phyloP scores from a whole-genome alignment of 352 stramenopile genomes.

The Phytopythium delawarense region DNA sequence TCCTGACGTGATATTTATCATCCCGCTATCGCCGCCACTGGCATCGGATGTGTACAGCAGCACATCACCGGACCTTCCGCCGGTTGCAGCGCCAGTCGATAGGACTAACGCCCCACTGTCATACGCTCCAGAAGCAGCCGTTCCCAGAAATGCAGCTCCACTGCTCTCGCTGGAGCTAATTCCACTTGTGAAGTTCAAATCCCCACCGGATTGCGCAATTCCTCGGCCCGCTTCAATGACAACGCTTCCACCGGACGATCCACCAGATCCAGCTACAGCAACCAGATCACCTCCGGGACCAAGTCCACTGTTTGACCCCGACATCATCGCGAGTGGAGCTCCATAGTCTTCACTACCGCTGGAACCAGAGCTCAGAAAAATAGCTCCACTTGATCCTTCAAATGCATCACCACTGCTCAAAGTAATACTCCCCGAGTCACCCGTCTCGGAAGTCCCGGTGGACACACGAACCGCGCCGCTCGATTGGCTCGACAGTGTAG shows the following conservation, averaged over 20 bases:
- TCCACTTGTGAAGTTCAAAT: conserved; percentile 17
- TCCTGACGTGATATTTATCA: conserved; percentile 17
- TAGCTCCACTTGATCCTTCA: conserved; percentile 20
- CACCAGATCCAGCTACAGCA: background rate
- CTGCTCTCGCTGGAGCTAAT: conserved; percentile 17
- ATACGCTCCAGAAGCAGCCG: conserved; percentile 6
- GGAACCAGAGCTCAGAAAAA: conserved; percentile 11
- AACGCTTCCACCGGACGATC: conserved; percentile 19
- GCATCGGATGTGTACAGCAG: conserved; percentile 14
- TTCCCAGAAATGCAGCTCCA: conserved; percentile 14
- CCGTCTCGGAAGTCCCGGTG: conserved; percentile 19
- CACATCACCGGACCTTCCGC: conserved; percentile 19
- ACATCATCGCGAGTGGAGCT: conserved; percentile 10
- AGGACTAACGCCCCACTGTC: conserved; percentile 17
- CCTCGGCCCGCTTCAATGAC: conserved; percentile 15
- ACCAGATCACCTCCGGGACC: background rate
- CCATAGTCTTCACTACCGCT: conserved; percentile 10
- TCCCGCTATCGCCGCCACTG: conserved; percentile 14
- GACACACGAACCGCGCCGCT: conserved; percentile 23
- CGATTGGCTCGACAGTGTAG: conserved; percentile 6
- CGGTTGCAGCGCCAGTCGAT: conserved; percentile 14
- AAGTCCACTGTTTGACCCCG: conserved; percentile 14
- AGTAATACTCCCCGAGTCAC: conserved; percentile 15
- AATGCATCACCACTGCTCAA: conserved; percentile 15
- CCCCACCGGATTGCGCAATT: conserved; percentile 5